A percentile compares a stretch with the other conserved stretches of the same genome.
phyloP scores from a whole-genome alignment of 2,329 filamentous ascomycete genomes.

The Shiraia sp. region DNA sequence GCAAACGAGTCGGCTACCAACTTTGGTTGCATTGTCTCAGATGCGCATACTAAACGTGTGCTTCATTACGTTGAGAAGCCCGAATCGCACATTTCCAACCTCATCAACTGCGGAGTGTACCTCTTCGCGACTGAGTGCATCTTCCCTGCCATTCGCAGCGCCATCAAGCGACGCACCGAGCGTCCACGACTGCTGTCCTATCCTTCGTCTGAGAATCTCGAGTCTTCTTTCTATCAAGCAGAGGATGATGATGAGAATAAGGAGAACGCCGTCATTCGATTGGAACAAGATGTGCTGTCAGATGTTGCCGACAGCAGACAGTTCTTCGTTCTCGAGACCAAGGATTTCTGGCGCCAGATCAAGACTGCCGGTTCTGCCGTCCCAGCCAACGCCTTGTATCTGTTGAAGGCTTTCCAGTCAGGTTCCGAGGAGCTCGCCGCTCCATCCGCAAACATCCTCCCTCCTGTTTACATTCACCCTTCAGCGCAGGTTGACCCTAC shows the following conservation, averaged over 20 bases:
- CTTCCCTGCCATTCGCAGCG: slow-evolving; percentile 91
- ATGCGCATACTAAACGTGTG: slow-evolving; percentile 90
- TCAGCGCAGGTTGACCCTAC: slow-evolving; percentile 88
- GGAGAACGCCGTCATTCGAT: slow-evolving; percentile 84
- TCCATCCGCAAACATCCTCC: slow-evolving; percentile 83
- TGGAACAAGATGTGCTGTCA: slow-evolving; percentile 95
- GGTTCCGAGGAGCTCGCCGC: slow-evolving; percentile 79
- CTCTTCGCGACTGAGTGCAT: slow-evolving; percentile 94
- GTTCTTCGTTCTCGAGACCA: slow-evolving; percentile 98
- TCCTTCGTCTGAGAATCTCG: slow-evolving; percentile 91
- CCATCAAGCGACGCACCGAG: slow-evolving; percentile 93
- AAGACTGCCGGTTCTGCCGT: slow-evolving; percentile 98
- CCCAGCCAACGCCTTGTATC: slow-evolving; percentile 93
- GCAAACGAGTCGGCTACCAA: slow-evolving; percentile 89
- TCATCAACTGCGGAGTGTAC: slow-evolving; percentile 99
- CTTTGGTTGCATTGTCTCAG: slow-evolving; percentile 97
- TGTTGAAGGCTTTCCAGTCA: slow-evolving; percentile 88
- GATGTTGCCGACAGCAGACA: slow-evolving; percentile 96
- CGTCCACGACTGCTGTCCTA: slow-evolving; percentile 92
- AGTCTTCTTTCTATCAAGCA: slow-evolving; percentile 64
- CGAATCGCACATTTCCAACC: slow-evolving; percentile 93
- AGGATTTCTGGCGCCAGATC: slow-evolving; percentile 99
- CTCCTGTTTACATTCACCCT: slow-evolving; percentile 94
- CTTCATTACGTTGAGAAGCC: slow-evolving; percentile 99
- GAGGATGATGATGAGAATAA: slow-evolving; percentile 72